Evolutionary conservation across 2,329 filamentous ascomycete species (phyloP).

Genomic region (Ophiostoma angusticollis): DNA sequence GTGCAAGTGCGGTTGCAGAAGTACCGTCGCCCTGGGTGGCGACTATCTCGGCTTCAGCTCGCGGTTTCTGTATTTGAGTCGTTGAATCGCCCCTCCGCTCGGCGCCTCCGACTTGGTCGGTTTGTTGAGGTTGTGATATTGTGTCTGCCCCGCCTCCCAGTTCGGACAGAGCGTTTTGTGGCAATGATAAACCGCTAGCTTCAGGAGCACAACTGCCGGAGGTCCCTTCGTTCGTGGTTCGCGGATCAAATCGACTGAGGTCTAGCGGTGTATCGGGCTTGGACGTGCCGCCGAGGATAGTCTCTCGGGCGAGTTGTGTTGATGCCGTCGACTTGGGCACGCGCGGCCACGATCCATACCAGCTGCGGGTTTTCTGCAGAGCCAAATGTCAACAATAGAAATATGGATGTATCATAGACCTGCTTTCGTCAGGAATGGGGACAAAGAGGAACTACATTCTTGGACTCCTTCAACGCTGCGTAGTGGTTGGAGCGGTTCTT

Average conservation of each 20-base stretch:
- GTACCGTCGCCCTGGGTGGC: background rate
- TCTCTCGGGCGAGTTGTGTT: conserved; percentile 47
- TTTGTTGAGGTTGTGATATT: too few species aligned
- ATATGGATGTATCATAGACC: background rate
- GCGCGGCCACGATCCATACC: conserved; percentile 51
- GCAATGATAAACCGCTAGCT: background rate
- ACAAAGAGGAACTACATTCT: conserved; percentile 5
- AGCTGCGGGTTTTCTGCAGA: conserved; percentile 28
- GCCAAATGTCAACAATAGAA: background rate
- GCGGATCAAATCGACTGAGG: conserved; percentile 37
- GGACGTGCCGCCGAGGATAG: conserved; percentile 44
- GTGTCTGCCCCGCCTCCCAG: background rate
- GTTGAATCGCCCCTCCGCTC: too few species aligned
- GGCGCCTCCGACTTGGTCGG: background rate
- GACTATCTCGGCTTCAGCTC: background rate
- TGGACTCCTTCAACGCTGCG: conserved; percentile 7
- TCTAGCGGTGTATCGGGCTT: conserved; percentile 34
- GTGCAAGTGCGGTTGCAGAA: background rate
- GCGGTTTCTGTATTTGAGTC: background rate
- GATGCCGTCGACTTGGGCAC: conserved; percentile 44
- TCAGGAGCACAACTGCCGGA: background rate
- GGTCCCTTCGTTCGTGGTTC: conserved; percentile 20
- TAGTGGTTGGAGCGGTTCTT: conserved; percentile 4
- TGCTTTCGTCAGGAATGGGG: background rate
- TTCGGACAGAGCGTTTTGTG: conserved; percentile 3